A percentile compares a stretch with the other conserved stretches of the same genome.
Conservation (phyloP, 2,329 filamentous ascomycete species). For the Truncatella angustata region DNA sequence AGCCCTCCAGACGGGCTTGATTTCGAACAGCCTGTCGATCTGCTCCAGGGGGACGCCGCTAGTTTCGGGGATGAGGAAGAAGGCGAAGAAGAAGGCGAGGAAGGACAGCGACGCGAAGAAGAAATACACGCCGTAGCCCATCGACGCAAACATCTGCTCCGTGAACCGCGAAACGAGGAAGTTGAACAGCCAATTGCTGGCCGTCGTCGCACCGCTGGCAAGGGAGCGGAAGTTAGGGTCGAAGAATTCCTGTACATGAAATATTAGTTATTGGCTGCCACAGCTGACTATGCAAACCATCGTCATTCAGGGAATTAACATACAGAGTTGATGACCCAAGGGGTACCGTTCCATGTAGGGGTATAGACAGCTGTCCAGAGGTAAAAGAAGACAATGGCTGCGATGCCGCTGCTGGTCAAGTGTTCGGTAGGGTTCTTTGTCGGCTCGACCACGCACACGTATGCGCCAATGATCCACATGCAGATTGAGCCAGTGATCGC, state of each 20-base stretch:
- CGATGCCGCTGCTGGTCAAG: constrained; percentile 4
- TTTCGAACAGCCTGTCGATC: constrained; percentile 66
- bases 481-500: constrained; percentile 59
- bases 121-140: constrained; percentile 58
- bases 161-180: constrained; percentile 61
- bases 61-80: constrained; percentile 60
- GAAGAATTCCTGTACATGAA: constrained; percentile 5
- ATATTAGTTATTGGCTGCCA: not conserved
- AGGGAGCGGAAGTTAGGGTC: constrained; percentile 7
- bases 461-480: constrained; percentile 71
- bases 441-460: constrained; percentile 63
- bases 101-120: constrained; percentile 67
- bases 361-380: constrained; percentile 9
- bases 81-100: constrained; percentile 64
- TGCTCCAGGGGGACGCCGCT: constrained; percentile 50
- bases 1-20: constrained; percentile 28
- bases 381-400: constrained; percentile 10
- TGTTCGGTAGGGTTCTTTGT: not conserved
- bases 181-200: constrained; percentile 73
- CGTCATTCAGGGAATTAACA: not conserved
- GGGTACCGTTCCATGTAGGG: constrained; percentile 9
- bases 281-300: not conserved
- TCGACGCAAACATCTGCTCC: constrained; percentile 59
- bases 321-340: constrained; percentile 10
- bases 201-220: constrained; percentile 31